Base-by-base conservation (phyloP, 169 alveolate species). In the Perkinsus olseni region DNA sequence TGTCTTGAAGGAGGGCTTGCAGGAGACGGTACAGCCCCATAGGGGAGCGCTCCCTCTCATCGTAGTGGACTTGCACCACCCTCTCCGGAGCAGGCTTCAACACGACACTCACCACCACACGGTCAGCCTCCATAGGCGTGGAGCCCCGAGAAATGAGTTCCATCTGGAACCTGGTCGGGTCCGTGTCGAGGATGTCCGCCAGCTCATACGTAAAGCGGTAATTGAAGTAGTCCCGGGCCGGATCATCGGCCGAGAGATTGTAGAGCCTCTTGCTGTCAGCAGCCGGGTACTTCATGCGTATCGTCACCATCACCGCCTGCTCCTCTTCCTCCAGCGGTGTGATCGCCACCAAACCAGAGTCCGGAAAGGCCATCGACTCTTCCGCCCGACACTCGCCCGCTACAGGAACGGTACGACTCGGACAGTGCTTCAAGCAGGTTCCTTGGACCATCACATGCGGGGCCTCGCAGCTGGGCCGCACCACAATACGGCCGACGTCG, bases 341-440 rank as follows among this genome's bases (percentile, higher is more conserved):
- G 38, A 39, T 91, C 21, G 93, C 74, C 82, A 39, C 28, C 48
- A 48, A 38, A 24, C 40, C 92, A 0, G 92, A 36, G 31, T 91
- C 92, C 36, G 62, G 3, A 39, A 50, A 3, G 10, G 92, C 62
- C 36, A 91, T n/a, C 38, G 10, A 24, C 36, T 11, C 39, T 39
- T 38, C 74, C n/a, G 39, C 93, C 74, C 74, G 31, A 20, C 93
- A 91, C 50, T 39, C 28, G 38, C 93, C 93, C 24, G 93, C 93
- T n/a, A 91, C 50, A 31, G 93, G 93, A 1, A 91, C 74, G 21
- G 39, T 91, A n/a, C 0, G 8, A 39, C 37, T 36, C 36, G 93
- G 93, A 36, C 93, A 91, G 93, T 91, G 50, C 37, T 74, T 91
- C 50, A 91, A 39, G 91, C 93, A 91, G 13, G 93, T 48, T 11